Evolutionary conservation across 2,329 filamentous ascomycete species (phyloP).

Genomic region (Ophiostoma novo-ulmi): DNA sequence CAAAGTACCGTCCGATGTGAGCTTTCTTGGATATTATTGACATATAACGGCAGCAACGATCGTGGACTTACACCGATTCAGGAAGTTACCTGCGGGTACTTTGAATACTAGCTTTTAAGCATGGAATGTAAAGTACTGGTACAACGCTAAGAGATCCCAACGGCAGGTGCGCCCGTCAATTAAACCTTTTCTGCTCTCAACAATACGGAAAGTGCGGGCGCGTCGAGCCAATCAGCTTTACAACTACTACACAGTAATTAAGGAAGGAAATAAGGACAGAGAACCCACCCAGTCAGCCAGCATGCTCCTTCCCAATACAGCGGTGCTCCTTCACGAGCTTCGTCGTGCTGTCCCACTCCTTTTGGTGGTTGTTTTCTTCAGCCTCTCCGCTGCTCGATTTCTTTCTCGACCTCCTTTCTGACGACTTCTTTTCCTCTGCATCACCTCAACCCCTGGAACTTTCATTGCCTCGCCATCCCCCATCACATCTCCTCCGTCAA

Average conservation of each 20-base stretch:
- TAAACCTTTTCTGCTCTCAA: conserved; percentile 18
- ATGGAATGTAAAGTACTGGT: conserved; percentile 3
- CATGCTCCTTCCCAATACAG: background rate
- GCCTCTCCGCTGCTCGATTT: background rate
- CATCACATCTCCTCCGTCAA: background rate
- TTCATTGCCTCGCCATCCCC: background rate
- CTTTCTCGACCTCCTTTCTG: background rate
- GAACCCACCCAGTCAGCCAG: background rate
- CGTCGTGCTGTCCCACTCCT: conserved; percentile 7
- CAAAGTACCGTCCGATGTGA: background rate
- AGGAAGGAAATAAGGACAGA: background rate
- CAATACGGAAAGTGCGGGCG: conserved; percentile 14
- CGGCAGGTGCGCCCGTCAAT: conserved; percentile 12
- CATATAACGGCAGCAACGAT: background rate
- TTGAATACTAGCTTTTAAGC: background rate
- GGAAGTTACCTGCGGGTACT: conserved; percentile 10
- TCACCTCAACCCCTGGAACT: background rate
- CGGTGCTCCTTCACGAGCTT: background rate
- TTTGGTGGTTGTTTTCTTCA: background rate
- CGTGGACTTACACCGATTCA: conserved; percentile 19
- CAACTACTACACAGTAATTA: background rate
- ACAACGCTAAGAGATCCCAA: conserved; percentile 11
- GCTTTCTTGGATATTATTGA: background rate
- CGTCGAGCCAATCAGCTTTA: conserved; percentile 17
- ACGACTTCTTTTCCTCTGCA: background rate